Evolutionary conservation across 805 yeast genomes (phyloP).

Genomic region (Barnettozyma populi): DNA sequence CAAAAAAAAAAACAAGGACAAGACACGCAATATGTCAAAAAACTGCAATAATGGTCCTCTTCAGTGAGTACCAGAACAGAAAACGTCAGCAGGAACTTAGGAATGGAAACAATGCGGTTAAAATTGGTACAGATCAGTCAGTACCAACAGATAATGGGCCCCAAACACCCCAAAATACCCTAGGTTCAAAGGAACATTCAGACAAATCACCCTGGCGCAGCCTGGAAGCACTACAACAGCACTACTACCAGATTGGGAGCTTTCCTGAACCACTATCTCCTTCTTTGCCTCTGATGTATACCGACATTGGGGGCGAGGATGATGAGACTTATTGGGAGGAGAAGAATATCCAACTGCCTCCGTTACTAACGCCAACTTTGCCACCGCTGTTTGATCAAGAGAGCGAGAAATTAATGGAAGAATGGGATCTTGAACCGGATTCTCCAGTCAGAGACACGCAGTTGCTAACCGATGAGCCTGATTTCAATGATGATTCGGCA

Average conservation of each 20-base stretch:
- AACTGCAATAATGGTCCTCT: conserved; percentile 4
- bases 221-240: neutral
- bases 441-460: conserved; percentile 1
- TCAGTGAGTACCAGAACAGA: conserved; percentile 8
- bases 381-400: conserved; percentile 7
- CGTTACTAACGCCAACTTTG: conserved; percentile 12
- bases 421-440: neutral
- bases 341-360: conserved; percentile 7
- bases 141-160: neutral
- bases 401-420: neutral
- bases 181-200: neutral
- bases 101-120: neutral
- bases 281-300: neutral
- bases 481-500: neutral
- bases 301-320: neutral
- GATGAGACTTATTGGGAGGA: neutral
- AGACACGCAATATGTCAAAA: neutral
- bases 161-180: neutral
- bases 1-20: neutral
- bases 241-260: neutral
- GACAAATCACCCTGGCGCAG: neutral
- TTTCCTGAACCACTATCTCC: neutral
- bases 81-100: conserved; percentile 1
- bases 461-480: neutral
- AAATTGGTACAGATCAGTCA: neutral